A percentile compares a stretch with the other conserved stretches of the same genome.
phyloP scores from a whole-genome alignment of 1,284 basidiomycete species.

The Leccinum glutinopallens region DNA sequence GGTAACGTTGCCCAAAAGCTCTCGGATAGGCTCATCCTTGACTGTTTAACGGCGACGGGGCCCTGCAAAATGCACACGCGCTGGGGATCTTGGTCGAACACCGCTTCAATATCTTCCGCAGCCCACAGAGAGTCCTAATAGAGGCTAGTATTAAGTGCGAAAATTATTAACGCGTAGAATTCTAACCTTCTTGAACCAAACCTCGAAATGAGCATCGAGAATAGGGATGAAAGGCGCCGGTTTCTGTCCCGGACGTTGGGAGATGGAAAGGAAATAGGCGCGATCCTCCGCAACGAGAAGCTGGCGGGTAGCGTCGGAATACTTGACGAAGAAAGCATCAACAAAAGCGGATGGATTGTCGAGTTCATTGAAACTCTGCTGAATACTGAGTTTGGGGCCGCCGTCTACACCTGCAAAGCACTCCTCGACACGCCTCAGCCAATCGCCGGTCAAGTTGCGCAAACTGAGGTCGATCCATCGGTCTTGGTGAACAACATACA shows the following conservation, averaged over 20 bases:
- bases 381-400: constrained; percentile 76
- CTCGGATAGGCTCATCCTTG: constrained; percentile 93
- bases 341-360: constrained; percentile 84
- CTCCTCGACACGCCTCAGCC: constrained; percentile 96
- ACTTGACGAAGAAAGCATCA: constrained; percentile 82
- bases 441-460: constrained; percentile 95
- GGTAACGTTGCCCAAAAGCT: constrained; percentile 90
- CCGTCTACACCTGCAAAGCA: constrained; percentile 94
- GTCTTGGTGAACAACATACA: constrained; percentile 90
- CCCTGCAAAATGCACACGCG: constrained; percentile 82
- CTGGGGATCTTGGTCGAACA: constrained; percentile 97
- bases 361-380: constrained; percentile 89
- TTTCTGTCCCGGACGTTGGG: constrained; percentile 95
- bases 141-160: constrained; percentile 21
- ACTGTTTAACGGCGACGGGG: constrained; percentile 87
- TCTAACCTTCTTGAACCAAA: constrained; percentile 97
- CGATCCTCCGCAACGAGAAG: constrained; percentile 95
- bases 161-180: constrained; percentile 6
- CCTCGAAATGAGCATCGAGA: constrained; percentile 89
- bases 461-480: constrained; percentile 96
- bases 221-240: constrained; percentile 99
- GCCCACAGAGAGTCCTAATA: constrained; percentile 94
- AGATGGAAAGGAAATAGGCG: constrained; percentile 93
- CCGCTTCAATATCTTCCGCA: constrained; percentile 97
- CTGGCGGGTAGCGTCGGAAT: constrained; percentile 82